Conservation (phyloP, 139 green algal genomes). For the Micractinium conductrix region DNA sequence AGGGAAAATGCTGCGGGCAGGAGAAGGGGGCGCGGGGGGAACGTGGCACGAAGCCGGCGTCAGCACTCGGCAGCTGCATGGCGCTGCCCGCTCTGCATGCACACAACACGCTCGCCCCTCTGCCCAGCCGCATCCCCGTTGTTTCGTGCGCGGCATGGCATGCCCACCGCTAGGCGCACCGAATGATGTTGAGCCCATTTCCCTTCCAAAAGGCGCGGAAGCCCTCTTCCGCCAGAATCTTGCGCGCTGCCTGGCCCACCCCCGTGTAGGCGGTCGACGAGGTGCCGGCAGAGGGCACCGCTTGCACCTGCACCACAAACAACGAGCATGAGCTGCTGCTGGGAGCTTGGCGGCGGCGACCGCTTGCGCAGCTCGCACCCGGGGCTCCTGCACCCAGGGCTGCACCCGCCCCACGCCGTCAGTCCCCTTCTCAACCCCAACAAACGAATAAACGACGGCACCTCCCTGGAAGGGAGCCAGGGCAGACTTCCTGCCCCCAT, state of each 20-base stretch:
- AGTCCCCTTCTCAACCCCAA: too few relatives aligned
- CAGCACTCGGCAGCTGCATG: background rate
- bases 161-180: conserved; percentile 21
- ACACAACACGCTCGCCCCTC: background rate
- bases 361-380: too few relatives aligned
- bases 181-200: conserved; percentile 91
- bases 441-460: too few relatives aligned
- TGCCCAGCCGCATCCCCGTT: background rate
- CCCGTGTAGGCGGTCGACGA: conserved; percentile 81
- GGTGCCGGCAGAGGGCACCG: conserved; percentile 53
- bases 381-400: too few relatives aligned
- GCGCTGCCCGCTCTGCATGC: background rate
- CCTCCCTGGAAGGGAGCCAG: too few relatives aligned
- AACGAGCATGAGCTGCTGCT: too few relatives aligned
- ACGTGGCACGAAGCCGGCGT: background rate
- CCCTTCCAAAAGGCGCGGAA: conserved; percentile 93
- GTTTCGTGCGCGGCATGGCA: too few relatives aligned
- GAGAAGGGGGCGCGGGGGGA: background rate
- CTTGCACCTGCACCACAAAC: conserved; percentile 37
- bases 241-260: conserved; percentile 79
- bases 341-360: too few relatives aligned
- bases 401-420: too few relatives aligned
- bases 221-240: conserved; percentile 92
- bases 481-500: too few relatives aligned
- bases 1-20: conserved; percentile 77